These are phyloP conservation scores for Trypethelium eluteriae DNA, from an alignment of 495 filamentous ascomycete genomes.

Conservation along the genomic window DNA sequence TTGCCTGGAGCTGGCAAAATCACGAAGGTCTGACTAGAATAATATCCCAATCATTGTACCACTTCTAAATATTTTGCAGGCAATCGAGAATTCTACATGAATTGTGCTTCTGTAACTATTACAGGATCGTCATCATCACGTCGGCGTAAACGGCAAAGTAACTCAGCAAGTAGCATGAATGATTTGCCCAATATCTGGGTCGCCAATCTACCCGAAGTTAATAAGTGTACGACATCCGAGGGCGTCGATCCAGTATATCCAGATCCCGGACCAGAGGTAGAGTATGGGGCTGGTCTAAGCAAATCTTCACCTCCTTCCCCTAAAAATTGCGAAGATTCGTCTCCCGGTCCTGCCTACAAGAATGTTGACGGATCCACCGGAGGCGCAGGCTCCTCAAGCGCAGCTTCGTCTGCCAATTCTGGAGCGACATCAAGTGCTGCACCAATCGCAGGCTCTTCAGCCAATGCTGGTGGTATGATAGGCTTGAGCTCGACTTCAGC, in stretches of 20 bases:
- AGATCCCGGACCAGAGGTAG: slow-evolving; percentile 61
- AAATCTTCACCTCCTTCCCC: slow-evolving; percentile 18
- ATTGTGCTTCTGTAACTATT: slow-evolving; percentile 54
- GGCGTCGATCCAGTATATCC: slow-evolving; percentile 57
- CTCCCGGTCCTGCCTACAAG: neutral
- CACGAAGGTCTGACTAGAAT: slow-evolving; percentile 16
- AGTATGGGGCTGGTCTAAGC: slow-evolving; percentile 26
- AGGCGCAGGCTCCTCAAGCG: neutral
- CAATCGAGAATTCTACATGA: slow-evolving; percentile 64
- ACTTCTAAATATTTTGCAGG: slow-evolving; percentile 40
- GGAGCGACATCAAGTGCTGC: neutral
- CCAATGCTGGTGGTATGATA: neutral
- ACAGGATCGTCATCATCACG: slow-evolving; percentile 29
- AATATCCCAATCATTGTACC: neutral
- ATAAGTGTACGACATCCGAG: slow-evolving; percentile 46
- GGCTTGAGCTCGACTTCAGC: neutral
- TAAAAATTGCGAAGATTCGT: slow-evolving; percentile 14
- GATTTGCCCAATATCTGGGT: slow-evolving; percentile 51
- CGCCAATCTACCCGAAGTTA: slow-evolving; percentile 47
- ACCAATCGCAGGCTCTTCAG: neutral
- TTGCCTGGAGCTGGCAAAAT: slow-evolving; percentile 52
- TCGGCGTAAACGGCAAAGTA: slow-evolving; percentile 15
- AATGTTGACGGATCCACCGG: neutral
- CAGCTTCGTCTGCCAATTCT: neutral
- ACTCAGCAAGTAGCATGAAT: slow-evolving; percentile 38